These are phyloP conservation scores for Dactylis glomerata DNA, from an alignment of 176 grass and related monocot species.

Conservation along the genomic window DNA sequence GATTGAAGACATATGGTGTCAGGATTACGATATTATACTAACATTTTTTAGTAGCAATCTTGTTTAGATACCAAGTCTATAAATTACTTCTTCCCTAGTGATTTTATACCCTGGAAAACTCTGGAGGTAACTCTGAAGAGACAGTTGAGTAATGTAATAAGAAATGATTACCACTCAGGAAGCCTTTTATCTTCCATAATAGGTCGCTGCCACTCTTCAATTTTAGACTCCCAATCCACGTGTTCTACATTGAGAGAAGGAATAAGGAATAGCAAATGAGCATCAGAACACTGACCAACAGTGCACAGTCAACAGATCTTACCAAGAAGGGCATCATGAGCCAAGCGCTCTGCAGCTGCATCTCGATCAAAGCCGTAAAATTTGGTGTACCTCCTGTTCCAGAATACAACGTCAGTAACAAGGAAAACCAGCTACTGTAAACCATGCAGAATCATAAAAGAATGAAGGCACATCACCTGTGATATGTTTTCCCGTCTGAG, in stretches of 20 bases:
- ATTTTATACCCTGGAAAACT: background rate
- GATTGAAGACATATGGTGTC: background rate
- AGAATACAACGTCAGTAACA: background rate
- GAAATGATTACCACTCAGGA: constrained; percentile 56
- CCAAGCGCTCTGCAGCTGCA: constrained; percentile 55
- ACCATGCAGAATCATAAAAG: background rate
- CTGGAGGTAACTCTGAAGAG: background rate
- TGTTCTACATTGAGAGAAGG: constrained; percentile 34
- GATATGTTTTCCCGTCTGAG: constrained; percentile 64
- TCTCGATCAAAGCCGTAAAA: constrained; percentile 64
- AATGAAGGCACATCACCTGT: constrained; percentile 45
- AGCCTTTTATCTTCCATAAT: constrained; percentile 65
- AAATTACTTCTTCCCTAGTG: background rate
- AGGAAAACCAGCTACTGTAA: background rate
- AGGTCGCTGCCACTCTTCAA: constrained; percentile 84
- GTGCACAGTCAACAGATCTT: background rate
- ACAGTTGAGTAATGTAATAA: background rate
- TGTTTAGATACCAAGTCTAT: background rate
- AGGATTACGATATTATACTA: background rate
- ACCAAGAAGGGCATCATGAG: constrained; percentile 75
- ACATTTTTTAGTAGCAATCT: background rate
- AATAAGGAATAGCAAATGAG: background rate
- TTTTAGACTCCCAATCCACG: constrained; percentile 69
- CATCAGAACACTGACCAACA: background rate
- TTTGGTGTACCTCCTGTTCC: constrained; percentile 72